Evolutionary conservation across 108 stramenopile genomes (phyloP).

Genomic region (Epipyxis sp.): DNA sequence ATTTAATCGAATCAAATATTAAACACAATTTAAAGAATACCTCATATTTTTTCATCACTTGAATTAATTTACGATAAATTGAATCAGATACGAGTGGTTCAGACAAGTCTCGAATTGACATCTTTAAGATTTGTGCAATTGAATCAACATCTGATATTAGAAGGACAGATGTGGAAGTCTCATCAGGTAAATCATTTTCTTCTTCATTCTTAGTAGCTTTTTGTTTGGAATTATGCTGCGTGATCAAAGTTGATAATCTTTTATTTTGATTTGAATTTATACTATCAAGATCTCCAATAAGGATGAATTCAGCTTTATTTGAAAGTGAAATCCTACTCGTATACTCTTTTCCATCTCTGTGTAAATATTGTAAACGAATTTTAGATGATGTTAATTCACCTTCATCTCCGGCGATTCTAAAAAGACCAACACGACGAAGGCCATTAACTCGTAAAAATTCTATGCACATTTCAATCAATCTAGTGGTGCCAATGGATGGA

Average conservation of each 20-base stretch:
- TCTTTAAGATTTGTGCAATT: constrained; percentile 7
- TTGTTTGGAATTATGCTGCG: background rate
- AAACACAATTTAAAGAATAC: no score
- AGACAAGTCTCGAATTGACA: constrained; percentile 23
- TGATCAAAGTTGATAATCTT: background rate
- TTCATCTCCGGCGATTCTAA: constrained; percentile 7
- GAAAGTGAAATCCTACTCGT: background rate
- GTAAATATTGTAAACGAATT: background rate
- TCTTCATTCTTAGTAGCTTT: background rate
- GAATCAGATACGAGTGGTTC: constrained; percentile 2
- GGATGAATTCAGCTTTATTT: background rate
- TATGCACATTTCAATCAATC: background rate
- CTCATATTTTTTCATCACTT: no score
- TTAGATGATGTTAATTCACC: background rate
- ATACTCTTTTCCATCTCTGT: background rate
- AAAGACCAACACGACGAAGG: background rate
- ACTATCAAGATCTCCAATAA: background rate
- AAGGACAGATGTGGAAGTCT: background rate
- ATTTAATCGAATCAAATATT: no score
- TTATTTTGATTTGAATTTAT: background rate
- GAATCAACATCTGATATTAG: background rate
- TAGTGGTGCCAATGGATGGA: background rate
- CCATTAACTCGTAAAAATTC: background rate
- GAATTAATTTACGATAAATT: background rate
- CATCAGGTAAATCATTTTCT: no score